A percentile compares a stretch with the other conserved stretches of the same genome.
Conservation (phyloP, 306 rosid genomes). For the Ormosia semicastrata region DNA sequence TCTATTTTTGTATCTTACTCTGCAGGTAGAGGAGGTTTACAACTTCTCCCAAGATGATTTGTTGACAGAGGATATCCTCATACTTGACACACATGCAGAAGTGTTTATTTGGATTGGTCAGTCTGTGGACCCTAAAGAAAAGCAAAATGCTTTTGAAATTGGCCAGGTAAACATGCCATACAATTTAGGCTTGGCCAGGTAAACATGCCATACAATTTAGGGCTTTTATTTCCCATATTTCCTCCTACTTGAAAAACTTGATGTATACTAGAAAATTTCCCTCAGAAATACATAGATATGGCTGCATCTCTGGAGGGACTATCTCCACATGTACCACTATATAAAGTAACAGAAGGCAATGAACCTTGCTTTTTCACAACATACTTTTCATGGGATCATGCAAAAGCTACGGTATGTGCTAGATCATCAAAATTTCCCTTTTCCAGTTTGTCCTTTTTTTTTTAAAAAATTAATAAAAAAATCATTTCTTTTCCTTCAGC, state of each 20-base stretch:
- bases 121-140: slow-evolving; percentile 74
- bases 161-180: slow-evolving; percentile 65
- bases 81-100: slow-evolving; percentile 92
- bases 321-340: slow-evolving; percentile 75
- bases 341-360: slow-evolving; percentile 91
- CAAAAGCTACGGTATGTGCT: slow-evolving; percentile 73
- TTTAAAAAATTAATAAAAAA: not conserved
- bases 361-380: slow-evolving; percentile 98
- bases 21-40: slow-evolving; percentile 86
- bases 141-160: slow-evolving; percentile 74
- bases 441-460: not conserved
- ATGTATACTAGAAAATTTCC: slow-evolving; percentile 3
- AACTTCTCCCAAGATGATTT: slow-evolving; percentile 93
- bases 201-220: slow-evolving; percentile 13
- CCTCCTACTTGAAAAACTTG: slow-evolving; percentile 1
- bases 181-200: slow-evolving; percentile 69
- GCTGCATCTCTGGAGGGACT: slow-evolving; percentile 82
- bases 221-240: slow-evolving; percentile 23
- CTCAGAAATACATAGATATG: slow-evolving; percentile 83
- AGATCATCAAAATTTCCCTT: not conserved
- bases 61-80: slow-evolving; percentile 80
- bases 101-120: slow-evolving; percentile 96
- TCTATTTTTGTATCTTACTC: slow-evolving; percentile 22
- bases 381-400: slow-evolving; percentile 87
- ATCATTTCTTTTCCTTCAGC: not conserved